phyloP scores from a whole-genome alignment of 768 basidiomycete species.

The Tulasnella sp. region DNA sequence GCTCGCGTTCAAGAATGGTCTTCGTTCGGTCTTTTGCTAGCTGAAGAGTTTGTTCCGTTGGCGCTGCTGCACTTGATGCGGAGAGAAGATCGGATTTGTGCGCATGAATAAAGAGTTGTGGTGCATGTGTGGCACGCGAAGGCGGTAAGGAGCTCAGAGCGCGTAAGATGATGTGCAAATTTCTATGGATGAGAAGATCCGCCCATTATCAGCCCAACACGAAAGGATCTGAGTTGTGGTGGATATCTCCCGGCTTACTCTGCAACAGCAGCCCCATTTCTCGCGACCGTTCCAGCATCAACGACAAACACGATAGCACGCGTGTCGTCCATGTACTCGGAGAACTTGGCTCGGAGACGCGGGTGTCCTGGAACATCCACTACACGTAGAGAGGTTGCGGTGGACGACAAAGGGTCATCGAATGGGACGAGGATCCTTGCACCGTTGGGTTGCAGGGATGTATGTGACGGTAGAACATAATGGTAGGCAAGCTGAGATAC shows the following conservation, averaged over 20 bases:
- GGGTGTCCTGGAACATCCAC: constrained; percentile 83
- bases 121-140: constrained; percentile 38
- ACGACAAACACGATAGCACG: constrained; percentile 68
- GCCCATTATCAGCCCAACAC: not conserved
- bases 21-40: constrained; percentile 42
- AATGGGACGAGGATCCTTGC: constrained; percentile 30
- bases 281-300: constrained; percentile 64
- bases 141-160: constrained; percentile 62
- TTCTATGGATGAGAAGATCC: constrained; percentile 33
- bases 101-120: constrained; percentile 54
- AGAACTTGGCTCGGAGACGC: constrained; percentile 61
- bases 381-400: constrained; percentile 22
- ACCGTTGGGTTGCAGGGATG: constrained; percentile 65
- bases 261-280: constrained; percentile 62
- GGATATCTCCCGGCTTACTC: constrained; percentile 48
- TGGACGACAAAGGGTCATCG: constrained; percentile 32
- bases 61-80: constrained; percentile 29
- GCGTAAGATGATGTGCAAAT: constrained; percentile 62
- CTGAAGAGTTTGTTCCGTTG: constrained; percentile 32
- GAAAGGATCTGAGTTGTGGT: not conserved
- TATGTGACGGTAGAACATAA: constrained; percentile 54
- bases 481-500: constrained; percentile 54
- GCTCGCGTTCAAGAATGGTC: constrained; percentile 69
- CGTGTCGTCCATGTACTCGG: constrained; percentile 49
- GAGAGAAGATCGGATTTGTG: constrained; percentile 64